A percentile compares a stretch with the other conserved stretches of the same genome.
Conservation (phyloP, 2,329 filamentous ascomycete species). For the Sporothrix brasiliensis region DNA sequence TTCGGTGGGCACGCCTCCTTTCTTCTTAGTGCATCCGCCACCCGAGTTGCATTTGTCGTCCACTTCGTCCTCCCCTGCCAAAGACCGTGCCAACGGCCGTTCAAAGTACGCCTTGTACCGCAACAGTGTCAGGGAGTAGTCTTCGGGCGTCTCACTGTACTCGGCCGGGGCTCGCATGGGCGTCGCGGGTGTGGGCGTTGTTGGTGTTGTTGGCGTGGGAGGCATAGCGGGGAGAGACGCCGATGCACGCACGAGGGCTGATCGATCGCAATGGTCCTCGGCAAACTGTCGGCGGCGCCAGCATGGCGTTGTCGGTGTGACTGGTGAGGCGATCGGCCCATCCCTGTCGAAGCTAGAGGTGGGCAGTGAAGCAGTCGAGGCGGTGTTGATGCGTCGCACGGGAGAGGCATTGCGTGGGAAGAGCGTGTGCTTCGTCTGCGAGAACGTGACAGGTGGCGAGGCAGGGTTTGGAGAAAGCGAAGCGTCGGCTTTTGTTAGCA, state of each 20-base stretch:
- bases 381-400: too few species aligned
- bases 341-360: background rate
- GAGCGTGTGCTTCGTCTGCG: background rate
- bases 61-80: background rate
- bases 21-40: background rate
- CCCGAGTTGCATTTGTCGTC: background rate
- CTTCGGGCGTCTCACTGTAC: conserved; percentile 1
- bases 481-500: background rate
- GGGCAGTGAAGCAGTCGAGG: background rate
- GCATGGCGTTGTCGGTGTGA: background rate
- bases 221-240: background rate
- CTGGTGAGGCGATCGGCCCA: background rate
- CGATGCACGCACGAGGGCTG: background rate
- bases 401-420: background rate
- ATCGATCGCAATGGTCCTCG: background rate
- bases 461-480: background rate
- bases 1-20: background rate
- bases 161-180: background rate
- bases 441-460: background rate
- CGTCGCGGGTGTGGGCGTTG: background rate
- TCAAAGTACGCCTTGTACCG: conserved; percentile 20
- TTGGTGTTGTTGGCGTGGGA: background rate
- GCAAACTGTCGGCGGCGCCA: background rate
- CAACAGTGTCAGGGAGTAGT: conserved; percentile 20
- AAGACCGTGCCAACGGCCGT: conserved; percentile 2